Evolutionary conservation across 164 flowering plant genomes (phyloP).

Genomic region (Aristolochia contorta): DNA sequence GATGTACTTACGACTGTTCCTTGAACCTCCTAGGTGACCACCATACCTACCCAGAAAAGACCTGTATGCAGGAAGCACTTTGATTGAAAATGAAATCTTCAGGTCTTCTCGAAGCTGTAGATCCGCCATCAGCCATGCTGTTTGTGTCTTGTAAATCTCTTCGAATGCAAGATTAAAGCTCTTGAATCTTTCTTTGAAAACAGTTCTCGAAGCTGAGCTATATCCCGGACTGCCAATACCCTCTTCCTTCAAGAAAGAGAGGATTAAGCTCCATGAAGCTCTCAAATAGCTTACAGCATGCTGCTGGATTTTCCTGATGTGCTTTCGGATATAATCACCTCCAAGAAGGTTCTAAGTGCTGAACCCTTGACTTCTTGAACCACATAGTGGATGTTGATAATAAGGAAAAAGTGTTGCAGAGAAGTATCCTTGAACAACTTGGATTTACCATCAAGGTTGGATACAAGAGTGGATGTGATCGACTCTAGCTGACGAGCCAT

Average conservation of each 20-base stretch:
- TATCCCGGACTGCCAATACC: slow-evolving; percentile 33
- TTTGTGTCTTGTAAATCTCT: slow-evolving; percentile 67
- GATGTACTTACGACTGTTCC: too few relatives aligned
- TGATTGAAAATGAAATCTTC: slow-evolving; percentile 53
- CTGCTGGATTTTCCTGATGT: slow-evolving; percentile 53
- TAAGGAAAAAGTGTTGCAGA: slow-evolving; percentile 46
- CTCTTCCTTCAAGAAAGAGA: slow-evolving; percentile 49
- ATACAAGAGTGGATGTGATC: slow-evolving; percentile 28
- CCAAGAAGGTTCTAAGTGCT: slow-evolving; percentile 53
- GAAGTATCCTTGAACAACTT: slow-evolving; percentile 45
- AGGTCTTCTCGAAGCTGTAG: slow-evolving; percentile 60
- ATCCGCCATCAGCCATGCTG: slow-evolving; percentile 59
- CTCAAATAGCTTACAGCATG: slow-evolving; percentile 60
- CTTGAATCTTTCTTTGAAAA: slow-evolving; percentile 49
- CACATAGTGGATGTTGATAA: slow-evolving; percentile 84
- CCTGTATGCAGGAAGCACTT: slow-evolving; percentile 60
- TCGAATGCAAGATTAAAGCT: slow-evolving; percentile 59
- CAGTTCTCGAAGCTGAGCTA: slow-evolving; percentile 29
- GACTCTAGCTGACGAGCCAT: slow-evolving; percentile 34
- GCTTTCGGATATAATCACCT: slow-evolving; percentile 59
- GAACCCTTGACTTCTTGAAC: slow-evolving; percentile 57
- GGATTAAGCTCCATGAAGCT: slow-evolving; percentile 62
- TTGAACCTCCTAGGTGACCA: too few relatives aligned
- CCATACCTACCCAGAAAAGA: slow-evolving; percentile 47
- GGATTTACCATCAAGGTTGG: slow-evolving; percentile 44